These are phyloP conservation scores for Linum tenue DNA, from an alignment of 345 rosid genomes.

Conservation along the genomic window DNA sequence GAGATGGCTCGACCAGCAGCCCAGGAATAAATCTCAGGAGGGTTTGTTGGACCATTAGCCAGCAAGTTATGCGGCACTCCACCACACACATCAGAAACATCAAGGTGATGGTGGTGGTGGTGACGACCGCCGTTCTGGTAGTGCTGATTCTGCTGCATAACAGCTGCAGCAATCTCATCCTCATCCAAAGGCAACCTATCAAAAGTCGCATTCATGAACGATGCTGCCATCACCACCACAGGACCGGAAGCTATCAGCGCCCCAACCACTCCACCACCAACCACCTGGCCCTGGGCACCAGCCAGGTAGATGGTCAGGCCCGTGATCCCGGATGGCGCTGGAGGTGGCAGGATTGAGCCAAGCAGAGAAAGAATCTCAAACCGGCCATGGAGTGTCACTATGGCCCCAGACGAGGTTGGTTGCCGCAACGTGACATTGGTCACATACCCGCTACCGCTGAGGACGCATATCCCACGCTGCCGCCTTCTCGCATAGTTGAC, in stretches of 20 bases:
- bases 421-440: slow-evolving; percentile 81
- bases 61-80: slow-evolving; percentile 58
- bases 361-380: slow-evolving; percentile 89
- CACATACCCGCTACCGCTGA: slow-evolving; percentile 79
- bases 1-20: slow-evolving; percentile 39
- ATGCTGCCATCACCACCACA: slow-evolving; percentile 78
- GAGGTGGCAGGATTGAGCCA: slow-evolving; percentile 86
- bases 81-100: slow-evolving; percentile 51
- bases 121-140: slow-evolving; percentile 50
- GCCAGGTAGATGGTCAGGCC: slow-evolving; percentile 86
- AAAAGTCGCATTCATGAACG: slow-evolving; percentile 83
- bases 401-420: slow-evolving; percentile 68
- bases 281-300: slow-evolving; percentile 90
- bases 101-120: slow-evolving; percentile 42
- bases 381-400: slow-evolving; percentile 87
- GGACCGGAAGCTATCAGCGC: slow-evolving; percentile 88
- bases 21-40: slow-evolving; percentile 66
- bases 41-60: slow-evolving; percentile 30
- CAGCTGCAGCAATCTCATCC: slow-evolving; percentile 41
- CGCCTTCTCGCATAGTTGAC: slow-evolving; percentile 66
- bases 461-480: slow-evolving; percentile 73
- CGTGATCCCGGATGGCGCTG: slow-evolving; percentile 75
- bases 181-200: slow-evolving; percentile 85
- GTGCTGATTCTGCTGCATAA: slow-evolving; percentile 34
- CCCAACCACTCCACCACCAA: slow-evolving; percentile 84